These are phyloP conservation scores for Breviolum minutum DNA, from an alignment of 73 alveolate species.

Conservation along the genomic window DNA sequence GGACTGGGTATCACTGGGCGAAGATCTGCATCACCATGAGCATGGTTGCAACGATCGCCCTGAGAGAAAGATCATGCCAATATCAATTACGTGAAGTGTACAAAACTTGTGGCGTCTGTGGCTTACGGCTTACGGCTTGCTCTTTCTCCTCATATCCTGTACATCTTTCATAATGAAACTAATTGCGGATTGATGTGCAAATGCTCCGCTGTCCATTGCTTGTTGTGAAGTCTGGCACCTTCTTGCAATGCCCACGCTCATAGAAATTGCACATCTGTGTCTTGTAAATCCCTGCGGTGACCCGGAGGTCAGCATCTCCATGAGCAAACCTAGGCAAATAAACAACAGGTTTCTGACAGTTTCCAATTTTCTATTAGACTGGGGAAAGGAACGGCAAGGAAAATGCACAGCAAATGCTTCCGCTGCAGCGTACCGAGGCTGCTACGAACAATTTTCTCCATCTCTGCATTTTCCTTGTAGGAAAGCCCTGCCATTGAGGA, in stretches of 20 bases:
- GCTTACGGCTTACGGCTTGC: no score
- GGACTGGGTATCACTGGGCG: constrained; percentile 65
- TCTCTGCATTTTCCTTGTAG: constrained; percentile 79
- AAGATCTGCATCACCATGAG: constrained; percentile 69
- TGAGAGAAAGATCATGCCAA: background rate
- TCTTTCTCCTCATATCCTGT: no score
- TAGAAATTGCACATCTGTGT: constrained; percentile 93
- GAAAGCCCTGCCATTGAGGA: constrained; percentile 55
- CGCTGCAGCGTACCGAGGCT: background rate
- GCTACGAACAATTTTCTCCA: constrained; percentile 91
- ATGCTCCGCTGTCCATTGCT: background rate
- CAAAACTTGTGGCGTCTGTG: no score
- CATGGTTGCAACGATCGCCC: constrained; percentile 95
- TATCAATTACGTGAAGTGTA: no score
- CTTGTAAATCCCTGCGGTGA: constrained; percentile 86
- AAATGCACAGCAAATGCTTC: background rate
- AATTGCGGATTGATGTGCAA: no score
- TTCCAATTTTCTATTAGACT: background rate
- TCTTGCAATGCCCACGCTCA: constrained; percentile 94
- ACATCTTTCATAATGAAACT: no score
- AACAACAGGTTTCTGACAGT: background rate
- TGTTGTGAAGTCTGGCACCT: constrained; percentile 5
- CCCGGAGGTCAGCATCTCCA: constrained; percentile 82
- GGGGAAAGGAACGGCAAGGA: background rate
- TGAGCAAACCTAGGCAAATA: constrained; percentile 72